Percentiles rank a stretch among this genome's conserved stretches.
Conservation (phyloP, 305 asterid species). For the Solanum hybrid region DNA sequence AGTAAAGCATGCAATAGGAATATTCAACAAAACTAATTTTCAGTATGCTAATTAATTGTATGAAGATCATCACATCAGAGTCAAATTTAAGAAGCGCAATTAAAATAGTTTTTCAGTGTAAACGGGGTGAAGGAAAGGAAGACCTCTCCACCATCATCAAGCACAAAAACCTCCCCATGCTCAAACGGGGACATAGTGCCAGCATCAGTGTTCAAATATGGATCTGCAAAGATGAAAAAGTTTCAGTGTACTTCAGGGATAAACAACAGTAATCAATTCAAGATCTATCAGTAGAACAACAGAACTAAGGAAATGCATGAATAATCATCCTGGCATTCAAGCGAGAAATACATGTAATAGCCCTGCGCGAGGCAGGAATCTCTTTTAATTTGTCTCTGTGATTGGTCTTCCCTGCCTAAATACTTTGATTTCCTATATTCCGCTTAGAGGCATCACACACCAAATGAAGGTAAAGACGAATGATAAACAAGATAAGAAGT, state of each 20-base stretch:
- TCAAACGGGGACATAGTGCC: slow-evolving; percentile 99
- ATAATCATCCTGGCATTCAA: neutral
- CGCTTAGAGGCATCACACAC: neutral
- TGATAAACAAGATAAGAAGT: neutral
- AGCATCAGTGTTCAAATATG: slow-evolving; percentile 86
- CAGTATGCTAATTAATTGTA: neutral
- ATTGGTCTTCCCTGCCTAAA: neutral
- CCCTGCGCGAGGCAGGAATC: neutral
- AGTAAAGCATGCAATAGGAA: neutral
- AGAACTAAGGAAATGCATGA: neutral
- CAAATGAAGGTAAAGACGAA: neutral
- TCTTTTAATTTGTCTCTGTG: neutral
- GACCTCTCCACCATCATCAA: slow-evolving; percentile 99
- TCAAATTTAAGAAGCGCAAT: neutral
- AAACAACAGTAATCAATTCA: neutral
- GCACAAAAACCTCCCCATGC: slow-evolving; percentile 94
- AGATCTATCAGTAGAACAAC: neutral
- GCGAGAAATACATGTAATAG: neutral
- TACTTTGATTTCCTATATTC: neutral
- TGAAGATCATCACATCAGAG: neutral
- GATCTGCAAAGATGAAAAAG: slow-evolving; percentile 43
- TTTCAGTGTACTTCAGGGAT: neutral
- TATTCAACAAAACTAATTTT: neutral
- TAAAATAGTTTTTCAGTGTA: neutral
- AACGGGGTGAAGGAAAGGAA: neutral